A percentile compares a stretch with the other conserved stretches of the same genome.
These are phyloP conservation scores for Rutstroemia sp. DNA, from an alignment of 2,329 filamentous ascomycete species.

Conservation along the genomic window DNA sequence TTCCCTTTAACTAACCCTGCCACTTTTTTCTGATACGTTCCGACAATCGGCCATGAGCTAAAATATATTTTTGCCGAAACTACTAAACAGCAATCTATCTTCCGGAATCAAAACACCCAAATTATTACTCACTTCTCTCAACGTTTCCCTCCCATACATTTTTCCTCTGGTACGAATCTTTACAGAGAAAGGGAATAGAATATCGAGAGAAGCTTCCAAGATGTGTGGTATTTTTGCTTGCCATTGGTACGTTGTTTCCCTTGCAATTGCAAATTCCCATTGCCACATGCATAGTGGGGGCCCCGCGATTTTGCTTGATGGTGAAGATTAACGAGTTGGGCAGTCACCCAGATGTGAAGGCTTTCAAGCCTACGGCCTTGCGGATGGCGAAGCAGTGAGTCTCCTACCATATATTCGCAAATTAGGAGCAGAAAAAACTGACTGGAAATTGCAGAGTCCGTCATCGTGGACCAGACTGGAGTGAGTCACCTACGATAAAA, in stretches of 20 bases:
- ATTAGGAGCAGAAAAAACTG: not conserved
- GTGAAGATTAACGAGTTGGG: constrained; percentile 50
- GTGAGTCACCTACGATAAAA: constrained; percentile 29
- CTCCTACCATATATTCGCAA: no score
- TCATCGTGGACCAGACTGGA: constrained; percentile 97
- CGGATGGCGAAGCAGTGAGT: constrained; percentile 88
- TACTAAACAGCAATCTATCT: not conserved
- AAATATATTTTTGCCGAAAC: not conserved
- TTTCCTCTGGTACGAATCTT: not conserved
- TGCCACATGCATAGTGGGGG: constrained; percentile 6
- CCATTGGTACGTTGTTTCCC: constrained; percentile 39
- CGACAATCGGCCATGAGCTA: not conserved
- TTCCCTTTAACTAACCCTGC: not conserved
- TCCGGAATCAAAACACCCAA: not conserved
- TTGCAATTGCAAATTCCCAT: not conserved
- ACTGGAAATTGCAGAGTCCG: constrained; percentile 31
- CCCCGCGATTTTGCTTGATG: constrained; percentile 10
- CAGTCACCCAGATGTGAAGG: constrained; percentile 65
- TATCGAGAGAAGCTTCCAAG: constrained; percentile 1
- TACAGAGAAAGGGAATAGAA: not conserved
- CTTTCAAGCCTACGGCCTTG: constrained; percentile 92
- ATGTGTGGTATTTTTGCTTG: constrained; percentile 66
- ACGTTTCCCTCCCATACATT: not conserved
- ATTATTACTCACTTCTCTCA: not conserved
- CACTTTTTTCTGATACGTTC: not conserved